phyloP scores from a whole-genome alignment of 495 filamentous ascomycete species.

The Xylaria cubensis region DNA sequence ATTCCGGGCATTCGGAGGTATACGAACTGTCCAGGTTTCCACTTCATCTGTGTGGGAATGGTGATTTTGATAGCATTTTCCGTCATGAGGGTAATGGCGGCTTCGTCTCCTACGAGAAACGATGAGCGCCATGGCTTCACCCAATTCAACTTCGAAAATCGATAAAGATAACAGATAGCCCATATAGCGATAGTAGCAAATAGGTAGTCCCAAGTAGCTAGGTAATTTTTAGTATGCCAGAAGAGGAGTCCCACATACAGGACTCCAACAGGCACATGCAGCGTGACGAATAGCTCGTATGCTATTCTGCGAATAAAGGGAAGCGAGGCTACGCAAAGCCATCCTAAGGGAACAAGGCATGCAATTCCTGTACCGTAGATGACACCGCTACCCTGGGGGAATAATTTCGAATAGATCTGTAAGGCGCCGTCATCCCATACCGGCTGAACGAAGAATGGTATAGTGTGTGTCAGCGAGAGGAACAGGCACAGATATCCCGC shows the following conservation, averaged over 20 bases:
- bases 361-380: conserved; percentile 91
- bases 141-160: conserved; percentile 86
- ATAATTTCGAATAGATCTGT: conserved; percentile 67
- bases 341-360: conserved; percentile 78
- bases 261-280: conserved; percentile 83
- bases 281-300: conserved; percentile 83
- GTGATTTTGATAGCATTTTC: conserved; percentile 94
- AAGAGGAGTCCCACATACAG: conserved; percentile 86
- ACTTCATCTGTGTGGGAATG: conserved; percentile 88
- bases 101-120: conserved; percentile 86
- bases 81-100: conserved; percentile 82
- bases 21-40: conserved; percentile 93
- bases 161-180: conserved; percentile 66
- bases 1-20: conserved; percentile 94
- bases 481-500: conserved; percentile 86
- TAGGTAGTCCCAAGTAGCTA: conserved; percentile 90
- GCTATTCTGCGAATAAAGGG: conserved; percentile 65
- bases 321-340: conserved; percentile 84
- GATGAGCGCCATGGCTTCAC: conserved; percentile 77
- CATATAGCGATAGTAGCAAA: conserved; percentile 84
- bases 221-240: conserved; percentile 94
- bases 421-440: conserved; percentile 80
- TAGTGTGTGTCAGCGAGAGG: conserved; percentile 78
- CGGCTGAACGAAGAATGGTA: conserved; percentile 89
- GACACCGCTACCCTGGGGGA: conserved; percentile 65